Percentiles rank a stretch among this genome's conserved stretches.
Conservation (phyloP, 139 green algal genomes). For the Chlorella ohadii region DNA sequence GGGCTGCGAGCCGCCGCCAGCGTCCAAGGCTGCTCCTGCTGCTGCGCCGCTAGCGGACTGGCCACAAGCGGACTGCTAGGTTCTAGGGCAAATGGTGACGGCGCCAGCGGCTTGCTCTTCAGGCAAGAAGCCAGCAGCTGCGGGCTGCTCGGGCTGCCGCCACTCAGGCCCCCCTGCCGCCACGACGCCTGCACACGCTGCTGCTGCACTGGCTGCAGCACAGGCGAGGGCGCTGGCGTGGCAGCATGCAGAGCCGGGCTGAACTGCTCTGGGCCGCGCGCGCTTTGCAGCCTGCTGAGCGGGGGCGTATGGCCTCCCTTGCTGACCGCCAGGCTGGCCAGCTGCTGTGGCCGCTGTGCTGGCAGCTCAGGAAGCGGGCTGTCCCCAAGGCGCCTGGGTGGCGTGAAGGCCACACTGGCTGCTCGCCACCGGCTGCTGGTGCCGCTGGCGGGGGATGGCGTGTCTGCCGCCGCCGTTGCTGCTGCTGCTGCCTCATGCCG, state of each 20-base stretch:
- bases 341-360: background rate
- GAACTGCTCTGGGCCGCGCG: background rate
- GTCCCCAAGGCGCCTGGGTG: background rate
- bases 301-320: background rate
- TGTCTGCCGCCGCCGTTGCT: background rate
- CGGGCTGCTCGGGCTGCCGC: background rate
- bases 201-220: constrained; percentile 10
- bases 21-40: background rate
- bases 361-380: constrained; percentile 1
- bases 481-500: background rate
- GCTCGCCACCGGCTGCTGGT: background rate
- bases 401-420: background rate
- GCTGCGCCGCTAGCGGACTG: too few relatives aligned
- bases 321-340: background rate
- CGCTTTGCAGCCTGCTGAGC: background rate
- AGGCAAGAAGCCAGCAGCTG: constrained; percentile 20
- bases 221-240: background rate
- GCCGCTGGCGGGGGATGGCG: background rate
- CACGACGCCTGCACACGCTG: background rate
- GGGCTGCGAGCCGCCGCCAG: background rate
- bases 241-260: background rate
- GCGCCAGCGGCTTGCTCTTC: background rate
- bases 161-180: background rate
- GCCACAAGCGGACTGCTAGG: background rate
- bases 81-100: background rate